phyloP scores from a whole-genome alignment of 2,329 filamentous ascomycete species.

The Hymenoscyphus repandus region DNA sequence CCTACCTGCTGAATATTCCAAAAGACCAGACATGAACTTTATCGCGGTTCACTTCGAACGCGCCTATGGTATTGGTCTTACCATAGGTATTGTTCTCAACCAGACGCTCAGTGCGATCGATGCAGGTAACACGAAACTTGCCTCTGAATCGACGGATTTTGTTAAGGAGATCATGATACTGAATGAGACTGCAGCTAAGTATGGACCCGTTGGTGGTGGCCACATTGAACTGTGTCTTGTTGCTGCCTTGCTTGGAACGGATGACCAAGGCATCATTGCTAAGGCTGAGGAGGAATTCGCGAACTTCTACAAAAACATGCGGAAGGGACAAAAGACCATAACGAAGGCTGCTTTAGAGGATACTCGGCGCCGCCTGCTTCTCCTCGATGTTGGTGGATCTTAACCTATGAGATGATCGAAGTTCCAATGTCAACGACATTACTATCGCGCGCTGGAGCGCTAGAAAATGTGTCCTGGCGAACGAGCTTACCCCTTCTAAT shows the following conservation, averaged over 20 bases:
- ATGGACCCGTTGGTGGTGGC: constrained; percentile 31
- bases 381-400: too few relatives aligned
- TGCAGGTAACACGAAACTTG: constrained; percentile 16
- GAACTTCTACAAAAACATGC: too few relatives aligned
- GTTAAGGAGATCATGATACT: constrained; percentile 28
- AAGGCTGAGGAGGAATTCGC: too few relatives aligned
- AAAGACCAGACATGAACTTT: background rate
- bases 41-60: constrained; percentile 14
- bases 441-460: too few relatives aligned
- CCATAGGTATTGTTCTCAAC: constrained; percentile 31
- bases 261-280: background rate
- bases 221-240: constrained; percentile 29
- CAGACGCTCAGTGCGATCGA: constrained; percentile 30
- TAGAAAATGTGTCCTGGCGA: too few relatives aligned
- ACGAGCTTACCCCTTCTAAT: too few relatives aligned
- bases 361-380: too few relatives aligned
- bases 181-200: constrained; percentile 23
- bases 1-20: background rate
- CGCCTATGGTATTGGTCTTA: constrained; percentile 30
- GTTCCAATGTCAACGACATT: too few relatives aligned
- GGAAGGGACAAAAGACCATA: too few relatives aligned
- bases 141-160: constrained; percentile 18
- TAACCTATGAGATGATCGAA: too few relatives aligned
- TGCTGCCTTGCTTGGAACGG: constrained; percentile 19
- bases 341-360: too few relatives aligned